Evolutionary conservation across 2,329 filamentous ascomycete genomes (phyloP), one percentile per base, ranked within the genome.

Genomic region (Epichloe typhina): DNA sequence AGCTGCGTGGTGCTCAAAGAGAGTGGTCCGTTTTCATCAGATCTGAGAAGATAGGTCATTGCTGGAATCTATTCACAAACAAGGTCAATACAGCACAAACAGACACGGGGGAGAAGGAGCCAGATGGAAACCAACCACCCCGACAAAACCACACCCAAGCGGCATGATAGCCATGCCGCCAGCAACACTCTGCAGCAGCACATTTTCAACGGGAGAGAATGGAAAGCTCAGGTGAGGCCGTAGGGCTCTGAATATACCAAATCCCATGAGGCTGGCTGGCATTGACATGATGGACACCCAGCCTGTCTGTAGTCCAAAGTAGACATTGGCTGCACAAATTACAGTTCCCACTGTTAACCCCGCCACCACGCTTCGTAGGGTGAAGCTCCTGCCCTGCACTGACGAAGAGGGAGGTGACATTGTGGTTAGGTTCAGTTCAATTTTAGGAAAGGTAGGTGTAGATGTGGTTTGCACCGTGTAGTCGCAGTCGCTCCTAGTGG

Each of bases 131-230:
- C 74, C 59, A 59, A 79, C 72, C 8, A 97, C 90, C 5, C 91
- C 91, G 17, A 97, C 91, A 62, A 97, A 95, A 1, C 93, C 93
- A 59, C 91, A 95, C 1, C 91, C 91, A 11, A 98, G 71, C 0
- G 93, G 93, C 88, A 97, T 97, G 5, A 94, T 95, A 1, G 91
- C 93, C 66, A 97, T 94, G 15, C 87, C 87, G 11, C 93, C 91
- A 1, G 93, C 91, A 4, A 98, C 93, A 0, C 88, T 95, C 69
- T 98, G 93, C 11, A 98, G 86, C 21, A 98, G 75, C 4, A 98
- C 93, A 65, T 98, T 98, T 69, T 98, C 91, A 11, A 97, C 86
- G 0, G 93, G 90, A 4, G 86, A 88, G 61, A 98, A 98, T 0
- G 90, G 90, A 50, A 86, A 80, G 31, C 77, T 75, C 33, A 96